Evolutionary conservation across 805 yeast genomes (phyloP), one percentile per base, ranked within the genome.

Genomic region (Candida ortonii): DNA sequence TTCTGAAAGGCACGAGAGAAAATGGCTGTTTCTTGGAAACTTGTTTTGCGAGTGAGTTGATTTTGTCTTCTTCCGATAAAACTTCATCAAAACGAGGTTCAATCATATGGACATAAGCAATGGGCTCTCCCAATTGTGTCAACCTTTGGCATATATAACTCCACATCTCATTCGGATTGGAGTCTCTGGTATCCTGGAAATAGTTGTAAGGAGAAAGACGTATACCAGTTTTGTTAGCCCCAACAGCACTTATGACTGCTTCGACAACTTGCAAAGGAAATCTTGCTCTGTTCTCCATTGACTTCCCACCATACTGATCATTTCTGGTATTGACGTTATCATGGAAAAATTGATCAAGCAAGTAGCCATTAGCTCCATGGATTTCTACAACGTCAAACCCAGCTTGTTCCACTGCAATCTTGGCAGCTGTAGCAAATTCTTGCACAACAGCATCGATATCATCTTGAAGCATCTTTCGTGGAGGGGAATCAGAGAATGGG

Each of bases 301-400:
- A 62, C n/a, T n/a, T n/a, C 4, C 78, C 80, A 41, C 80, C 81
- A 43, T 74, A 76, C 45, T 70, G 64, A 52, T 75, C 81, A 5
- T 68, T 65, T 59, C 70, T 52, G 13, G 49, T 16, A 42, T 67
- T 65, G 20, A 59, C 50, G 26, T 48, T 38, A 15, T 61, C 59
- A 16, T 61, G 57, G 24, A 64, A 35, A 38, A 67, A 66, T 30
- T 60, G 61, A 36, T 67, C 68, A 17, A 64, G 27, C 16, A 66
- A 45, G 34, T 62, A 66, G 1, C 71, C 71, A 43, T 64, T 59
- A 6, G 68, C 69, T 22, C 59, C 62, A 38, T 67, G 72, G 12
- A 66, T 22, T 35, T 67, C 72, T 13, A 67, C 46, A 29, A 53
- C 57, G 41, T 67, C 72, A 39, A 61, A 65, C 0, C 70, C 70